phyloP scores from a whole-genome alignment of 805 yeast species.

The Candida insectorum region DNA sequence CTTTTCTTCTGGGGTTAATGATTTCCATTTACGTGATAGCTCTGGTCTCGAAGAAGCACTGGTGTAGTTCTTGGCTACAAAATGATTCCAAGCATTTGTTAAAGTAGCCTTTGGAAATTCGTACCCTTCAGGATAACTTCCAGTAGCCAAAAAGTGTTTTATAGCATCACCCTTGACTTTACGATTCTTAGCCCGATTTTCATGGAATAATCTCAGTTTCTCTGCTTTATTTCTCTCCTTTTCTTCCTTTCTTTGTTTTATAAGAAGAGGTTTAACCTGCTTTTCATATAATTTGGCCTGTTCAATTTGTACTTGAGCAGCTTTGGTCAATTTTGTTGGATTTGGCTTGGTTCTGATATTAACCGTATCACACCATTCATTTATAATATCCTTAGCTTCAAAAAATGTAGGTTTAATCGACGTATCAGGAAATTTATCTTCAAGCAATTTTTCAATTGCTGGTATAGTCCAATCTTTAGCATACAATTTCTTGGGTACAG shows the following conservation, averaged over 20 bases:
- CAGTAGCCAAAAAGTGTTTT: no score
- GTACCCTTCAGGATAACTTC: constrained; percentile 10
- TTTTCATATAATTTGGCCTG: constrained; percentile 4
- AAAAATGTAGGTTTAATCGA: constrained; percentile 3
- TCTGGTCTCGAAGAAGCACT: constrained; percentile 6
- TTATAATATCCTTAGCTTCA: constrained; percentile 13
- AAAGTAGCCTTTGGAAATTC: constrained; percentile 15
- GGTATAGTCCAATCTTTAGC: constrained; percentile 17
- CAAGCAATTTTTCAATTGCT: constrained; percentile 8
- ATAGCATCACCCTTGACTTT: constrained; percentile 8
- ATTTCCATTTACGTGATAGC: constrained; percentile 21
- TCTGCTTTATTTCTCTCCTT: constrained; percentile 12
- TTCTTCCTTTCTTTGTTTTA: constrained; percentile 1
- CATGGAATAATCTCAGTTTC: no score
- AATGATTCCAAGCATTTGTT: constrained; percentile 38
- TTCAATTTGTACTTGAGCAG: constrained; percentile 1
- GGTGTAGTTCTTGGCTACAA: constrained; percentile 5
- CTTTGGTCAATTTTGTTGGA: constrained; percentile 6
- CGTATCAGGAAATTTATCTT: constrained; percentile 13
- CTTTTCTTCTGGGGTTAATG: constrained; percentile 23
- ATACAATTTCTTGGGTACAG: constrained; percentile 14
- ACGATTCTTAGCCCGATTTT: constrained; percentile 4
- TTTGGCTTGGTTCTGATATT: constrained; percentile 6
- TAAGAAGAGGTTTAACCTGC: constrained; percentile 4
- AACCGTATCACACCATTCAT: constrained; percentile 13